Base-by-base conservation (phyloP, 768 basidiomycete species). In the Podaxis mareebaensis region DNA sequence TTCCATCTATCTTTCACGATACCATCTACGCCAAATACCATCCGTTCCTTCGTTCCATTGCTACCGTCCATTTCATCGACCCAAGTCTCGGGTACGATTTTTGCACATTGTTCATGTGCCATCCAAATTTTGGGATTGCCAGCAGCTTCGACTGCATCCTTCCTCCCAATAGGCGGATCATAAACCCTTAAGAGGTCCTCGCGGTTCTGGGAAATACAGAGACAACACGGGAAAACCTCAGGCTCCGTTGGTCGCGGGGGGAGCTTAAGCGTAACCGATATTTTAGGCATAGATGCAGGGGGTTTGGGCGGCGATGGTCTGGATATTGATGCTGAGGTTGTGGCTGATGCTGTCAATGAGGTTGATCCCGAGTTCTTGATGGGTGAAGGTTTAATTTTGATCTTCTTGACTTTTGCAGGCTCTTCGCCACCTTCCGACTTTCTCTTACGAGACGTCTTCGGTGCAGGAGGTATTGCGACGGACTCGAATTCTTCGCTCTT, bases 1-100 rank as follows among this genome's bases (percentile, higher is more conserved):
- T 89, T 90, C 97, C 97, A 99, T 30, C 97, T 79, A 73, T 92
- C 96, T 72, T 88, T 93, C 11, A 92, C 91, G 66, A 99, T 93
- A 7, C 83, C 87, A 69, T 94, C 91, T 24, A 93, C 92, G 3
- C 96, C 96, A 69, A 90, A 90, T 0, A 97, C 89, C 61, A 84
- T 81, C 60, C 74, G 78, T 70, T 84, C 83, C 67, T 73, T 82
- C 42, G 59, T 70, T 0, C 81, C 81, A 67, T 78, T 72, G 2
- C 67, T 58, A 28, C 68, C 74, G 44, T 86, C 84, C 4, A 89
- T 71, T 46, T 85, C 86, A 70, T 95, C 94, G 24, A 96, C 85
- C 89, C 94, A 96, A 0, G 95, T 94, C 73, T 98, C 95, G 0
- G 96, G 96, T 7, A 97, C 82, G 15, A 93, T 83, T 44, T 79